Evolutionary conservation across 1,284 basidiomycete species (phyloP).

Genomic region (Puccinia novopanici): DNA sequence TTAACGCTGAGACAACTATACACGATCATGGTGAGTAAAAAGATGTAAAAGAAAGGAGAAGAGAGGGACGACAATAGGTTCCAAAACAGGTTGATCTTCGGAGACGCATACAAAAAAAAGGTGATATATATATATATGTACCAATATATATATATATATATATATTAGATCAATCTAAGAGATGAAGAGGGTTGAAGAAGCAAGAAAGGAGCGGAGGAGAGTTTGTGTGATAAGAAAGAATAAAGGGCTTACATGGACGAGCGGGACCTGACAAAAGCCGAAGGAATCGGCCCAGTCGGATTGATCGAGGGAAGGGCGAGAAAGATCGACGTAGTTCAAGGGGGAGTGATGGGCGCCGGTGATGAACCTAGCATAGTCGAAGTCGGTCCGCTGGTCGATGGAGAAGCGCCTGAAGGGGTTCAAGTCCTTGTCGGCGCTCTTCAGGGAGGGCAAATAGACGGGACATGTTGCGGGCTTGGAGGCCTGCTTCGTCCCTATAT

Average conservation of each 20-base stretch:
- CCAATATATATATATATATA: too few relatives aligned
- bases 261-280: constrained; percentile 29
- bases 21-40: background rate
- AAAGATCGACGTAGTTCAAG: background rate
- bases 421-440: constrained; percentile 58
- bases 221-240: constrained; percentile 10
- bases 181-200: background rate
- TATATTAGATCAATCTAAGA: background rate
- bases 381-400: constrained; percentile 70
- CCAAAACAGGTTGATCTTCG: too few relatives aligned
- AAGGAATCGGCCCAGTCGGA: background rate
- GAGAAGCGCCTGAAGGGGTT: constrained; percentile 69
- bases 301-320: background rate
- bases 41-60: constrained; percentile 10
- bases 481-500: constrained; percentile 64
- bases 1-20: background rate
- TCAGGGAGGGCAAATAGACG: constrained; percentile 55
- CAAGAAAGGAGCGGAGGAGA: background rate
- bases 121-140: background rate
- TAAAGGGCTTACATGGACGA: constrained; percentile 41
- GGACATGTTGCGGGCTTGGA: constrained; percentile 19
- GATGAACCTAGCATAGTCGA: constrained; percentile 68
- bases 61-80: background rate
- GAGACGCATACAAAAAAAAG: too few relatives aligned
- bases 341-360: constrained; percentile 22